phyloP scores from a whole-genome alignment of 202 grass and related monocot species.

The Digitaria exilis region DNA sequence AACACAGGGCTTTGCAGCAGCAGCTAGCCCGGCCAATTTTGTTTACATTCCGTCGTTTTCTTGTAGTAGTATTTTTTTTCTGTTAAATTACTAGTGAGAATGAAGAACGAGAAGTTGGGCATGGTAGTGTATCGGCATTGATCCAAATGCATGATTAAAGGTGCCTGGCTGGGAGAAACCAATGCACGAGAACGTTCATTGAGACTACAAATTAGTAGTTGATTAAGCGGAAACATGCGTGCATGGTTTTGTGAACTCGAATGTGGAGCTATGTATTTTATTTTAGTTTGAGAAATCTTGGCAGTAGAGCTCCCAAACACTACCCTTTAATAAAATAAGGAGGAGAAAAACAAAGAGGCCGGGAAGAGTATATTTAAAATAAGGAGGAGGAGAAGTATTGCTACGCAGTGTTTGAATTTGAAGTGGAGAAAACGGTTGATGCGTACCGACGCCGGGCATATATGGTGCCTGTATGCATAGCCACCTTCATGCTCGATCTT shows the following conservation, averaged over 20 bases:
- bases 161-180: conserved; percentile 25
- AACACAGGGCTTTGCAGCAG: conserved; percentile 18
- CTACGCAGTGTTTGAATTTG: background rate
- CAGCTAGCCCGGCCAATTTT: conserved; percentile 44
- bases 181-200: conserved; percentile 43
- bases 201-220: conserved; percentile 35
- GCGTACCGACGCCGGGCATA: background rate
- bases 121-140: conserved; percentile 7
- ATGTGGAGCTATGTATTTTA: background rate
- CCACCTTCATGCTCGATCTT: too few relatives aligned
- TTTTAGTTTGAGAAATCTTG: background rate
- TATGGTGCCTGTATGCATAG: background rate
- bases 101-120: too few relatives aligned
- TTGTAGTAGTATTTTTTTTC: too few relatives aligned
- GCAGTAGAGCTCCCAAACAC: too few relatives aligned
- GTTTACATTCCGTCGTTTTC: conserved; percentile 34
- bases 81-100: too few relatives aligned
- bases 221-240: background rate
- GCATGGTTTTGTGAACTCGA: background rate
- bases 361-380: too few relatives aligned
- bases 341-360: too few relatives aligned
- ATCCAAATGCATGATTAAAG: conserved; percentile 43
- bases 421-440: background rate
- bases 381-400: too few relatives aligned
- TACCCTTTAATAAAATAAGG: too few relatives aligned